Conservation (phyloP, 2,329 filamentous ascomycete species). For the Botryotinia narcissicola region DNA sequence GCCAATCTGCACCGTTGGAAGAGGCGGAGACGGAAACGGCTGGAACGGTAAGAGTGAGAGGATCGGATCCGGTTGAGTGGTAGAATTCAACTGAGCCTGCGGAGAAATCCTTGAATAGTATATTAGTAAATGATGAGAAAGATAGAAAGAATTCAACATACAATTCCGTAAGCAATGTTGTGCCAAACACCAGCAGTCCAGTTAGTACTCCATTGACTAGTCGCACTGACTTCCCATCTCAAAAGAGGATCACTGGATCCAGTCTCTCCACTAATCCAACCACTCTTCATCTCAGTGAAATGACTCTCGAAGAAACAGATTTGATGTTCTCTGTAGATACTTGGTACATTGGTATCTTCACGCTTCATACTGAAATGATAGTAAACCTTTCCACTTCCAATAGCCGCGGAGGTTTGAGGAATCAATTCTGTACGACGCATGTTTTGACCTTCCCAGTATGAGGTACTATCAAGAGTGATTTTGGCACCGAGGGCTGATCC, state of each 20-base stretch:
- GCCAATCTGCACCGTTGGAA: conserved; percentile 70
- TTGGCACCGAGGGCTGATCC: conserved; percentile 63
- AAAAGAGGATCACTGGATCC: conserved; percentile 53
- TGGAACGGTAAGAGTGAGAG: conserved; percentile 56
- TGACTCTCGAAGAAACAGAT: conserved; percentile 63
- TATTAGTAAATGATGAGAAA: neutral
- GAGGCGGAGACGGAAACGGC: conserved; percentile 59
- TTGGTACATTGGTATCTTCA: conserved; percentile 57
- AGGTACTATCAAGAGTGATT: conserved; percentile 61
- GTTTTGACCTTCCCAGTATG: conserved; percentile 69
- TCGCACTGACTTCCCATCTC: conserved; percentile 62
- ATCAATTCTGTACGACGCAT: conserved; percentile 76
- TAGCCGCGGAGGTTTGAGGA: conserved; percentile 63
- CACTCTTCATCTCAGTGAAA: conserved; percentile 73
- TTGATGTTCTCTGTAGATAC: conserved; percentile 64
- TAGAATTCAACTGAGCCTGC: conserved; percentile 63
- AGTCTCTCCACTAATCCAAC: conserved; percentile 52
- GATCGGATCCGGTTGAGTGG: conserved; percentile 62
- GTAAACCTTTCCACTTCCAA: conserved; percentile 64
- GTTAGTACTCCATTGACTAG: conserved; percentile 60
- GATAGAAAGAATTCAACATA: conserved; percentile 31
- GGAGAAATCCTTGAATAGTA: conserved; percentile 51
- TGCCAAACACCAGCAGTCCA: conserved; percentile 56
- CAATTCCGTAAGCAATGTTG: conserved; percentile 71
- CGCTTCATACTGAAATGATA: conserved; percentile 71